Percentiles rank a stretch among this genome's conserved stretches.
These are phyloP conservation scores for Colletotrichum sojae DNA, from an alignment of 2,329 filamentous ascomycete genomes.

Conservation along the genomic window DNA sequence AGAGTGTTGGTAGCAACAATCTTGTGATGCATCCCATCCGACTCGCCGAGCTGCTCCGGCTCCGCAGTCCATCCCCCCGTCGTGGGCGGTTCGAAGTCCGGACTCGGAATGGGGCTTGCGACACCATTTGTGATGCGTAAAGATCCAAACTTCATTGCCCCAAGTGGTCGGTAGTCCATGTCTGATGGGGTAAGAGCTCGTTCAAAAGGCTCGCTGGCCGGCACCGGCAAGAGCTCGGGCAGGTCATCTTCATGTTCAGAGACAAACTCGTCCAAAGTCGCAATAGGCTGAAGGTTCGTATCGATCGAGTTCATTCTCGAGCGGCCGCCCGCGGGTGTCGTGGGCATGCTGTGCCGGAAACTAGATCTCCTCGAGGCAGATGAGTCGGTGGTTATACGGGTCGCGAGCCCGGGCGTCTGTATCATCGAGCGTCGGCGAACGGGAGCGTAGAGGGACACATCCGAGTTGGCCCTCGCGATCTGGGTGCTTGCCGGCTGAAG, in stretches of 20 bases:
- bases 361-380: conserved; percentile 48
- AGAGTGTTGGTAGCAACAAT: background rate
- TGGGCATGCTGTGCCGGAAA: conserved; percentile 55
- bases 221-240: conserved; percentile 38
- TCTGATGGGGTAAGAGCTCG: conserved; percentile 67
- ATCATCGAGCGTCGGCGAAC: conserved; percentile 63
- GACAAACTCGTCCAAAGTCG: conserved; percentile 15
- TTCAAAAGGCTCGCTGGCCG: conserved; percentile 45
- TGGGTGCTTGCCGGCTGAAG: conserved; percentile 45
- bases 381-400: conserved; percentile 48
- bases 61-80: background rate
- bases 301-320: conserved; percentile 58
- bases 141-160: conserved; percentile 74
- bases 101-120: conserved; percentile 64
- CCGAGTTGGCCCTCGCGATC: conserved; percentile 60
- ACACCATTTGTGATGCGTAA: conserved; percentile 74
- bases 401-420: conserved; percentile 65
- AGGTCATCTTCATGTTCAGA: conserved; percentile 34
- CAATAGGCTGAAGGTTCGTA: conserved; percentile 42
- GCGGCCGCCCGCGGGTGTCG: conserved; percentile 50
- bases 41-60: background rate
- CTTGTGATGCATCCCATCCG: conserved; percentile 1
- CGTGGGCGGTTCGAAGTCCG: conserved; percentile 41
- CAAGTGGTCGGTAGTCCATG: conserved; percentile 71
- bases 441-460: conserved; percentile 62